Evolutionary conservation across 2,329 filamentous ascomycete species (phyloP), one percentile per base, ranked within the genome.

Genomic region (Exophiala xenobiotica): DNA sequence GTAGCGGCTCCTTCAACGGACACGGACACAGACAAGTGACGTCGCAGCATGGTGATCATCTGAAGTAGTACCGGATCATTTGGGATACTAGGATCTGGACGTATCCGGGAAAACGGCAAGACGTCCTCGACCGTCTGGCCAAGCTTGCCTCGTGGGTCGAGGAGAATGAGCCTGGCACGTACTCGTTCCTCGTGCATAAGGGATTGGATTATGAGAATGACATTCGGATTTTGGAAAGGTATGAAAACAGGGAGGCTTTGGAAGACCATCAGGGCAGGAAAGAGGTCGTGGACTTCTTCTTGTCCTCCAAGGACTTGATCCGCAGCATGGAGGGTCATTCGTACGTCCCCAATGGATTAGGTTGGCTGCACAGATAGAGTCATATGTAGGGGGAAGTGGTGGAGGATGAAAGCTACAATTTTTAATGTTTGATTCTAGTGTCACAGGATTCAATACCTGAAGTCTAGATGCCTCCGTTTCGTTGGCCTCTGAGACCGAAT

Each of bases 21-120:
- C 26, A n/a, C n/a, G n/a, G n/a, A n/a, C n/a, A n/a, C n/a, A n/a
- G n/a, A n/a, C n/a, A n/a, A n/a, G n/a, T n/a, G n/a, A n/a, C n/a
- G n/a, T n/a, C n/a, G n/a, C n/a, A n/a, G n/a, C n/a, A n/a, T n/a
- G n/a, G n/a, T n/a, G n/a, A n/a, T n/a, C n/a, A n/a, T n/a, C n/a
- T n/a, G n/a, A n/a, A n/a, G n/a, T n/a, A n/a, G n/a, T n/a, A n/a
- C n/a, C n/a, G n/a, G n/a, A n/a, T n/a, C n/a, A 67, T 70, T 53
- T 62, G 64, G 31, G 67, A 68, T 49, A 57, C 60, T 16, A 56
- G 61, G 24, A 63, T 69, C 47, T 51, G 37, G 18, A 61, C 49
- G 35, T 50, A 51, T 16, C 7, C 43, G 31, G 56, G 29, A 39
- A 51, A 45, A 29, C 54, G 54, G 18, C 49, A 53, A 26, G 31